Percentiles rank a stretch among this genome's conserved stretches.
Conservation (phyloP, 2,329 filamentous ascomycete species). For the Epichloe bromicola region DNA sequence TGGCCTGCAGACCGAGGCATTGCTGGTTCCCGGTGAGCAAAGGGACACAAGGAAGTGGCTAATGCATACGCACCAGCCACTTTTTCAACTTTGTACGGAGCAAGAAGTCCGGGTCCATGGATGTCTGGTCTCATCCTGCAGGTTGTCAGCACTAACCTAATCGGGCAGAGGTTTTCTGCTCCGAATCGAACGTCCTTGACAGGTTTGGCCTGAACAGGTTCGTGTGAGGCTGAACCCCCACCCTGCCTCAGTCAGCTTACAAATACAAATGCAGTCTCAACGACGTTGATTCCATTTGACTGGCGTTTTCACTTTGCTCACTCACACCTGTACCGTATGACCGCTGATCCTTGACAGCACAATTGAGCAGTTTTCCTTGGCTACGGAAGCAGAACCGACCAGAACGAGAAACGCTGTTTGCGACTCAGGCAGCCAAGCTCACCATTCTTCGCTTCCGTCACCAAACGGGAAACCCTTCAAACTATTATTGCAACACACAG, state of each 20-base stretch:
- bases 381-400: not conserved
- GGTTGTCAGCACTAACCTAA: not conserved
- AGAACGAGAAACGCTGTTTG: constrained; percentile 14
- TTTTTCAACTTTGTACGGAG: too few relatives aligned
- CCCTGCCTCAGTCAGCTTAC: constrained; percentile 1
- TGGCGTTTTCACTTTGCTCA: not conserved
- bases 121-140: too few relatives aligned
- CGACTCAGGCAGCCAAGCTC: constrained; percentile 24
- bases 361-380: not conserved
- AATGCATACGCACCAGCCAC: too few relatives aligned
- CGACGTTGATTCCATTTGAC: not conserved
- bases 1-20: too few relatives aligned
- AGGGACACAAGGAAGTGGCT: too few relatives aligned
- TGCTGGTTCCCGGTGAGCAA: too few relatives aligned
- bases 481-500: too few relatives aligned
- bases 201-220: too few relatives aligned
- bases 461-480: not conserved
- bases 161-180: too few relatives aligned
- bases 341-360: not conserved
- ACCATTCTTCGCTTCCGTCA: constrained; percentile 1
- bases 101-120: too few relatives aligned
- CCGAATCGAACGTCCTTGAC: not conserved
- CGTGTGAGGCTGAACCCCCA: too few relatives aligned
- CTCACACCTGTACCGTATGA: not conserved
- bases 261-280: not conserved